phyloP scores from a whole-genome alignment of 805 yeast species.

The Starmerella floris region DNA sequence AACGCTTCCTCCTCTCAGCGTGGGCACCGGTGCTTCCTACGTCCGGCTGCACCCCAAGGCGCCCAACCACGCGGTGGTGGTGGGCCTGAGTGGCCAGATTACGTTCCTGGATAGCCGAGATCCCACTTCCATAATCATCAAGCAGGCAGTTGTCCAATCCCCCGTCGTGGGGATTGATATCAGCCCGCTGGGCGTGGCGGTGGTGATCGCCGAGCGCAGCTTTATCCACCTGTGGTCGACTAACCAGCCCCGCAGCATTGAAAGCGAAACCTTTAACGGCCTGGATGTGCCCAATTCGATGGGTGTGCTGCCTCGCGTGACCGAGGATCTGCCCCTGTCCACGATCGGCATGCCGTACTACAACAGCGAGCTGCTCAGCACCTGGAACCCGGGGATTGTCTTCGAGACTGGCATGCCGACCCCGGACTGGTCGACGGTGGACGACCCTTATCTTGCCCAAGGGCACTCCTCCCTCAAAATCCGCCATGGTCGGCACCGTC shows the following conservation, averaged over 20 bases:
- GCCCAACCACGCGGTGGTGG: conserved; percentile 61
- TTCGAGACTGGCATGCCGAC: conserved; percentile 57
- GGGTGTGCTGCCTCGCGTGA: conserved; percentile 18
- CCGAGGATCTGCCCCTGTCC: conserved; percentile 40
- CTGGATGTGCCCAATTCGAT: conserved; percentile 26
- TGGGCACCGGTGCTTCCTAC: conserved; percentile 78
- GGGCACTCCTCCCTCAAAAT: conserved; percentile 4
- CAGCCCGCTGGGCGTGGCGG: conserved; percentile 60
- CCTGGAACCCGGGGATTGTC: conserved; percentile 47
- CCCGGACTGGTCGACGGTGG: conserved; percentile 17
- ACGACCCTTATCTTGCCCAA: conserved; percentile 5
- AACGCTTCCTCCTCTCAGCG: conserved; percentile 66
- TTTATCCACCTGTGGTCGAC: conserved; percentile 58
- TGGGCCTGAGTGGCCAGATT: conserved; percentile 66
- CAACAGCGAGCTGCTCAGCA: conserved; percentile 54
- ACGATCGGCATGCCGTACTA: conserved; percentile 79
- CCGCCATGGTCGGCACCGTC: conserved; percentile 4
- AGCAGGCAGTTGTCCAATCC: conserved; percentile 48
- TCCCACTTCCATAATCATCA: conserved; percentile 52
- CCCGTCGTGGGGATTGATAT: conserved; percentile 41
- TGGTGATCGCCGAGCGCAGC: conserved; percentile 54
- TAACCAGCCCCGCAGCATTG: conserved; percentile 34
- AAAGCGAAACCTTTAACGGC: conserved; percentile 21
- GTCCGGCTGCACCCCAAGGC: conserved; percentile 77
- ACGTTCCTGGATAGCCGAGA: conserved; percentile 75